Conservation (phyloP, 495 filamentous ascomycete species). For the Corynascus novoguineensis region DNA sequence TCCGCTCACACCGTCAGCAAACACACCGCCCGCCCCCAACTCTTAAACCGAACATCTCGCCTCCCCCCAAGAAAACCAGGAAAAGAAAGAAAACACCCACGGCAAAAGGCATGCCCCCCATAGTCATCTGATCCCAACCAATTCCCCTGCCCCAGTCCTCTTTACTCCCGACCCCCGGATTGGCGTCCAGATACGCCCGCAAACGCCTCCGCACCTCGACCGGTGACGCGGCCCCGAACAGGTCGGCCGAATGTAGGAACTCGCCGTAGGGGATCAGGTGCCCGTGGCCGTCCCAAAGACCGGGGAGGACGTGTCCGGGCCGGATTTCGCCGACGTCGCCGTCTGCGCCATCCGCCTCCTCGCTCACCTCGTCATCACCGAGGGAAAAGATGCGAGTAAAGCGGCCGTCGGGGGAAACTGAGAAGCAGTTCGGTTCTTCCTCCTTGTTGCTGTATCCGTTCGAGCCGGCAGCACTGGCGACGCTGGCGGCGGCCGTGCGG, state of each 20-base stretch:
- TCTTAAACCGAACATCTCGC: too few species aligned
- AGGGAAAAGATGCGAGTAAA: constrained; percentile 30
- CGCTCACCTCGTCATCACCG: background rate
- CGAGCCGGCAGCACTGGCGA: too few species aligned
- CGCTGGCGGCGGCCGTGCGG: constrained; percentile 27
- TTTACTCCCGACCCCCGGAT: constrained; percentile 38
- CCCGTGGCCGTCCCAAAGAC: constrained; percentile 61
- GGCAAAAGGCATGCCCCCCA: constrained; percentile 58
- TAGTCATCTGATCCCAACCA: constrained; percentile 59
- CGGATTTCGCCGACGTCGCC: background rate
- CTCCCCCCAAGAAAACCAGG: background rate
- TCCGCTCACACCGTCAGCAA: constrained; percentile 12
- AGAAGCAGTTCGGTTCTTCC: constrained; percentile 38
- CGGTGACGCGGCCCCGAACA: constrained; percentile 50
- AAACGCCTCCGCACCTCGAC: constrained; percentile 46
- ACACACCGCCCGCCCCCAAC: too few species aligned
- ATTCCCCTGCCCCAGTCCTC: constrained; percentile 56
- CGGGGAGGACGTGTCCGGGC: constrained; percentile 46
- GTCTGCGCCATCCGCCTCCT: background rate
- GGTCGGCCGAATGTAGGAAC: constrained; percentile 53
- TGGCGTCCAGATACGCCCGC: constrained; percentile 37
- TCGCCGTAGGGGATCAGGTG: constrained; percentile 60
- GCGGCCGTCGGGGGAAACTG: constrained; percentile 29
- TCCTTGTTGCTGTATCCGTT: background rate
- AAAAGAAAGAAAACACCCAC: constrained; percentile 33